phyloP scores from a whole-genome alignment of 306 rosid genomes.

The Hippophae tibetana region DNA sequence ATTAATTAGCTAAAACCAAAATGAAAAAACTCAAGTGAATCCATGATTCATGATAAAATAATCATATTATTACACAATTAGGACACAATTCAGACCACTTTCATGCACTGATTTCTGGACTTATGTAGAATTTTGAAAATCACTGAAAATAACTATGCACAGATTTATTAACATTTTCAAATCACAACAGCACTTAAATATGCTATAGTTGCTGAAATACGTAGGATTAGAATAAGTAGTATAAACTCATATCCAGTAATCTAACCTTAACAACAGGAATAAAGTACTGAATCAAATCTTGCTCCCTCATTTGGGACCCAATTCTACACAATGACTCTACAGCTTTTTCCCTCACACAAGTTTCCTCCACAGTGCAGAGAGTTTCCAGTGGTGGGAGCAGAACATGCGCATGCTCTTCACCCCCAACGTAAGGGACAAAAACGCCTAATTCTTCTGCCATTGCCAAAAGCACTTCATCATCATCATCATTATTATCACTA shows the following conservation, averaged over 20 bases:
- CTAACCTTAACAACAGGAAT: conserved; percentile 88
- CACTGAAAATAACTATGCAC: too few species aligned
- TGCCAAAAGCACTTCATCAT: conserved; percentile 94
- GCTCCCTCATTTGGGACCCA: conserved; percentile 90
- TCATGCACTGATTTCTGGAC: neutral
- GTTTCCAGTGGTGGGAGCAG: conserved; percentile 82
- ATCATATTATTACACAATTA: neutral
- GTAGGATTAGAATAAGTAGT: neutral
- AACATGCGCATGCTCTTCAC: conserved; percentile 73
- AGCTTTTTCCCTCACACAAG: conserved; percentile 89
- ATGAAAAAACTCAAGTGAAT: too few species aligned
- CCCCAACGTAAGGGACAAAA: conserved; percentile 86
- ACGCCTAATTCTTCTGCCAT: conserved; percentile 98
- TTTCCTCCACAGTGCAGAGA: conserved; percentile 92
- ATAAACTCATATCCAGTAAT: neutral
- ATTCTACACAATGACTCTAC: conserved; percentile 88
- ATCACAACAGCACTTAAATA: too few species aligned
- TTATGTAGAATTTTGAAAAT: neutral
- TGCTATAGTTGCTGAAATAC: neutral
- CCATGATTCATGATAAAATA: neutral
- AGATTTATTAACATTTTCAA: too few species aligned
- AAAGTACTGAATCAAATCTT: conserved; percentile 72
- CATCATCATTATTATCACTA: conserved; percentile 85
- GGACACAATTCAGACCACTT: too few species aligned
- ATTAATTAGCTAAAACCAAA: too few species aligned